Evolutionary conservation across 1,284 basidiomycete species (phyloP).

Genomic region (Naganishia albida): DNA sequence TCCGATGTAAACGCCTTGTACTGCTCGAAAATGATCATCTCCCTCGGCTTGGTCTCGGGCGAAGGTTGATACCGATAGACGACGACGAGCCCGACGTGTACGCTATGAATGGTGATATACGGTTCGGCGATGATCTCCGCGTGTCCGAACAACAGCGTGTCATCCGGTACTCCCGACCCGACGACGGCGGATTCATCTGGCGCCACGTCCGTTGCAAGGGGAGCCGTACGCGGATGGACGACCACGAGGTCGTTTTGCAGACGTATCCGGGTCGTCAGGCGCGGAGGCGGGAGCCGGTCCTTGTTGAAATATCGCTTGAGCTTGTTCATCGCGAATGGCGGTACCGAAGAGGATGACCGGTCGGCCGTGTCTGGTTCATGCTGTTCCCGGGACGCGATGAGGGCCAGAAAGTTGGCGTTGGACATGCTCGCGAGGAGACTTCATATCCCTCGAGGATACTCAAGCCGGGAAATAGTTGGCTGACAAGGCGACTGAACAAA

Average conservation of each 20-base stretch:
- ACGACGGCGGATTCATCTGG: neutral
- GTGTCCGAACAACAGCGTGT: conserved; percentile 24
- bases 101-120: conserved; percentile 8
- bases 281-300: conserved; percentile 21
- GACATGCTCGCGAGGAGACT: conserved; percentile 4
- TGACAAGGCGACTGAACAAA: too few species aligned
- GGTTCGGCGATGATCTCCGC: conserved; percentile 25
- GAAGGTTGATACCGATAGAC: conserved; percentile 18
- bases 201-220: neutral
- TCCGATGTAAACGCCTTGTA: conserved; percentile 12
- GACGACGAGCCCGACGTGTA: conserved; percentile 18
- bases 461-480: too few species aligned
- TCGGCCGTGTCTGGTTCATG: neutral
- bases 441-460: too few species aligned
- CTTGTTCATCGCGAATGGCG: conserved; percentile 15
- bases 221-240: conserved; percentile 15
- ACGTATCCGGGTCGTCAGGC: conserved; percentile 10
- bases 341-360: neutral
- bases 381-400: conserved; percentile 1
- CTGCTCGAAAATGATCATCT: conserved; percentile 27
- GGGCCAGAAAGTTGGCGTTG: conserved; percentile 13
- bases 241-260: conserved; percentile 30
- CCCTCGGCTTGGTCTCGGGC: conserved; percentile 9
- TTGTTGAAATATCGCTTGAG: conserved; percentile 21
- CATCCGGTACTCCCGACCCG: conserved; percentile 1